Percentiles rank a stretch among this genome's conserved stretches.
phyloP scores from a whole-genome alignment of 108 stramenopile species.

The Cyclotella baltica region DNA sequence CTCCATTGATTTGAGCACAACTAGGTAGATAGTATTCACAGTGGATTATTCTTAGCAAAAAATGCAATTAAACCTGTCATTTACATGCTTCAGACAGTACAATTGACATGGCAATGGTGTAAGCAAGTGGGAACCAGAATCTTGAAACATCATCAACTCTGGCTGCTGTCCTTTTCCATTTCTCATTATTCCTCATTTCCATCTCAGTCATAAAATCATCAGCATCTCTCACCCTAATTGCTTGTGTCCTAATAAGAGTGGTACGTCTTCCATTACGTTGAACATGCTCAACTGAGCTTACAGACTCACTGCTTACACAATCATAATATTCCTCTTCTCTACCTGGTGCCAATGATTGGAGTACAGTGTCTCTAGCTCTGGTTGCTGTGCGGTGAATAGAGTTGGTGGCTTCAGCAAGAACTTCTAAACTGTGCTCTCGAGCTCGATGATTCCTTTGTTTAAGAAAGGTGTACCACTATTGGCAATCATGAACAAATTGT shows the following conservation, averaged over 20 bases:
- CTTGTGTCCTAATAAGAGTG: neutral
- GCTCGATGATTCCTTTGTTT: neutral
- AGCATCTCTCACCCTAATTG: slow-evolving; percentile 18
- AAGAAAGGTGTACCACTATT: neutral
- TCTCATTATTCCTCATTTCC: slow-evolving; percentile 35
- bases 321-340: neutral
- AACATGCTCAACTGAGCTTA: neutral
- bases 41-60: neutral
- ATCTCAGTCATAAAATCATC: slow-evolving; percentile 38
- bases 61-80: neutral
- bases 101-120: slow-evolving; percentile 8
- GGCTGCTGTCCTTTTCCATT: slow-evolving; percentile 38
- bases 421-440: neutral
- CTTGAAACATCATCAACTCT: slow-evolving; percentile 40
- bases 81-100: slow-evolving; percentile 3
- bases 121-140: slow-evolving; percentile 37
- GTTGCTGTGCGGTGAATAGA: slow-evolving; percentile 1
- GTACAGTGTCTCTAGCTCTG: neutral
- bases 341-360: neutral
- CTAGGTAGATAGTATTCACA: neutral
- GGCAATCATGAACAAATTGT: neutral
- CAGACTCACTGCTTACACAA: neutral
- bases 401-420: neutral
- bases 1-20: neutral
- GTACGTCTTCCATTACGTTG: neutral